Percentiles rank a stretch among this genome's conserved stretches.
These are phyloP conservation scores for Triticum timopheevii DNA, from an alignment of 176 grass and related monocot genomes.

Conservation along the genomic window DNA sequence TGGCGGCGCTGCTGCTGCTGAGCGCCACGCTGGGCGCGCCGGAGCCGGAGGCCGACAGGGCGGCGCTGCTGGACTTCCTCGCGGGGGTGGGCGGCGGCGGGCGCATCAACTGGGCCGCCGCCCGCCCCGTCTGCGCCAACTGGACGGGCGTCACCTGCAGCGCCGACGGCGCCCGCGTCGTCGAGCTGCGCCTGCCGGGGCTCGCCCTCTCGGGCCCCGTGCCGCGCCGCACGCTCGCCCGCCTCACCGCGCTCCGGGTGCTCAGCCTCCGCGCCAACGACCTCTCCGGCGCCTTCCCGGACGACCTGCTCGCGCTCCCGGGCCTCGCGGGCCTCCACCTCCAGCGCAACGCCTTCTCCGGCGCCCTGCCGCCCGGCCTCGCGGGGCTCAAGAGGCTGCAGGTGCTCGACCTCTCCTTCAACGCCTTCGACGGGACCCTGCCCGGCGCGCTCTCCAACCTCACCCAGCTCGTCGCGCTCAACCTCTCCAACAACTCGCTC, in stretches of 20 bases:
- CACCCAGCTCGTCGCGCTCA: conserved; percentile 53
- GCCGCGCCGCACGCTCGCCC: conserved; percentile 56
- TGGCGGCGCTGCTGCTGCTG: conserved; percentile 30
- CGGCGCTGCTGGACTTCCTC: conserved; percentile 72
- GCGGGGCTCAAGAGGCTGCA: conserved; percentile 25
- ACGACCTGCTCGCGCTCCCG: conserved; percentile 53
- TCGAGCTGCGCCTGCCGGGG: conserved; percentile 68
- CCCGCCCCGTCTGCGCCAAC: conserved; percentile 43
- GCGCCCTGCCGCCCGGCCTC: conserved; percentile 21
- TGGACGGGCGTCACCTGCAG: conserved; percentile 94
- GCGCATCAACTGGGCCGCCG: conserved; percentile 61
- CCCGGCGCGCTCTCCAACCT: conserved; percentile 53
- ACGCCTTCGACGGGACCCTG: conserved; percentile 54
- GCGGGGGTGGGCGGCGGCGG: background rate
- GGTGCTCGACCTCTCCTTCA: conserved; percentile 85
- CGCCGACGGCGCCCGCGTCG: conserved; percentile 49
- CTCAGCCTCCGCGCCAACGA: conserved; percentile 90
- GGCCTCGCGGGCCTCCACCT: conserved; percentile 77
- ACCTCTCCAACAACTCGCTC: conserved; percentile 94
- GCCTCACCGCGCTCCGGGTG: conserved; percentile 65
- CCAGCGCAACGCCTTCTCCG: conserved; percentile 77
- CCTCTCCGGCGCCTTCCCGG: conserved; percentile 53
- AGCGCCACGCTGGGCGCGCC: background rate
- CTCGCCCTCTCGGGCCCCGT: conserved; percentile 63
- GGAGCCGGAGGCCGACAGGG: conserved; percentile 63